phyloP scores from a whole-genome alignment of 495 filamentous ascomycete genomes.

The Lentithecium fluviatile region DNA sequence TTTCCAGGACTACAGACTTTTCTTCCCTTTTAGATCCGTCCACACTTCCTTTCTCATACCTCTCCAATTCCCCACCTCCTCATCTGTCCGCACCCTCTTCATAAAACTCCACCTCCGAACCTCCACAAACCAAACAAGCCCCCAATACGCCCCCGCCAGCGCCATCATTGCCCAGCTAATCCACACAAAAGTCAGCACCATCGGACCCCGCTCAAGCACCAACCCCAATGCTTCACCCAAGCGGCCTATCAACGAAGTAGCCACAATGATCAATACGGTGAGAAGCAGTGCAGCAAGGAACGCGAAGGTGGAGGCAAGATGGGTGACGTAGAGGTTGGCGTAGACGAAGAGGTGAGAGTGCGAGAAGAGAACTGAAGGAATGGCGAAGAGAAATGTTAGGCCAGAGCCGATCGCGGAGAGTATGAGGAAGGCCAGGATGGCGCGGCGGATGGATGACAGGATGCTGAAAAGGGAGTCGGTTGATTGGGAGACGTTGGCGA shows the following conservation, averaged over 20 bases:
- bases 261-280: slow-evolving; percentile 2
- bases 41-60: neutral
- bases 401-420: slow-evolving; percentile 11
- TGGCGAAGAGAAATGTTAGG: neutral
- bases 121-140: slow-evolving; percentile 27
- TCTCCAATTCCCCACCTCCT: slow-evolving; percentile 19
- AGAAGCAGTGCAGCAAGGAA: slow-evolving; percentile 1
- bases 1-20: neutral
- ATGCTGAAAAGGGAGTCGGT: neutral
- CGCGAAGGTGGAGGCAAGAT: neutral
- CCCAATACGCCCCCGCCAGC: slow-evolving; percentile 11
- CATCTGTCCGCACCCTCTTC: slow-evolving; percentile 4
- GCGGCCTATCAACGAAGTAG: neutral
- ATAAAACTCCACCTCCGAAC: slow-evolving; percentile 18
- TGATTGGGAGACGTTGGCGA: neutral
- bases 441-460: neutral
- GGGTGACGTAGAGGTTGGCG: neutral
- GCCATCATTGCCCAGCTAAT: slow-evolving; percentile 4
- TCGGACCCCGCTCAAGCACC: neutral
- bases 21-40: slow-evolving; percentile 12
- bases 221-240: slow-evolving; percentile 6
- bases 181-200: slow-evolving; percentile 10
- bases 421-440: slow-evolving; percentile 16
- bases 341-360: slow-evolving; percentile 8
- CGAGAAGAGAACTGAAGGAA: slow-evolving; percentile 7